Base-by-base conservation (phyloP, 768 basidiomycete genomes). In the Lentinula aciculospora region DNA sequence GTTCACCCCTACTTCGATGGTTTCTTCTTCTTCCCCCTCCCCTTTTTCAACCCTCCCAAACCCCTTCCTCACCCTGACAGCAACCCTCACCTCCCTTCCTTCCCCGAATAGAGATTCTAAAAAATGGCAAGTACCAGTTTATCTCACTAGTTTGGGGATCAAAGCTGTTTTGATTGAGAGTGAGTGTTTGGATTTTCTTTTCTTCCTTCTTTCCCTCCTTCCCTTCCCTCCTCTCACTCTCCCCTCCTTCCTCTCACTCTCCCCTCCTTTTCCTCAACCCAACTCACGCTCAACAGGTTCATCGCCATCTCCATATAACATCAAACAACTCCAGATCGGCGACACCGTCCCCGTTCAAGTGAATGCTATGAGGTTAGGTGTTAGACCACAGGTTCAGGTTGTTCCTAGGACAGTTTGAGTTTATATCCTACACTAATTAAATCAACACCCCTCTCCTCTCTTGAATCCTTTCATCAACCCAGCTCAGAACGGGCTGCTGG, bases 351-450 rank as follows among this genome's bases (percentile, higher is more conserved):
- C 34, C 19, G 49, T 59, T 6, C n/a, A 48, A 15, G 37, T 76
- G 17, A 63, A 61, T 34, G 56, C 57, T 10, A 63, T 76, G 42
- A 63, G 66, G 44, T 47, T 72, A 25, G 72, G 73, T 27, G 58
- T 65, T 27, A 62, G 58, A n/a, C 68, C 72, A 25, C 65, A 54
- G 42, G 60, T 71, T 21, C 48, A 64, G 12, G 46, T 71, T 12
- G 23, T 42, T 5, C 40, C 49, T 10, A 53, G 45, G 45, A n/a
- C n/a, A n/a, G n/a, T n/a, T n/a, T n/a, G n/a, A n/a, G n/a, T n/a
- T n/a, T n/a, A n/a, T n/a, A n/a, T n/a, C n/a, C n/a, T n/a, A n/a
- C n/a, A n/a, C n/a, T n/a, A n/a, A n/a, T n/a, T n/a, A n/a, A n/a
- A n/a, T n/a, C n/a, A n/a, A n/a, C n/a, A n/a, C n/a, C n/a, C n/a